A percentile compares a stretch with the other conserved stretches of the same genome.
Conservation (phyloP, 2,329 filamentous ascomycete genomes). For the Aaosphaeria arxii region DNA sequence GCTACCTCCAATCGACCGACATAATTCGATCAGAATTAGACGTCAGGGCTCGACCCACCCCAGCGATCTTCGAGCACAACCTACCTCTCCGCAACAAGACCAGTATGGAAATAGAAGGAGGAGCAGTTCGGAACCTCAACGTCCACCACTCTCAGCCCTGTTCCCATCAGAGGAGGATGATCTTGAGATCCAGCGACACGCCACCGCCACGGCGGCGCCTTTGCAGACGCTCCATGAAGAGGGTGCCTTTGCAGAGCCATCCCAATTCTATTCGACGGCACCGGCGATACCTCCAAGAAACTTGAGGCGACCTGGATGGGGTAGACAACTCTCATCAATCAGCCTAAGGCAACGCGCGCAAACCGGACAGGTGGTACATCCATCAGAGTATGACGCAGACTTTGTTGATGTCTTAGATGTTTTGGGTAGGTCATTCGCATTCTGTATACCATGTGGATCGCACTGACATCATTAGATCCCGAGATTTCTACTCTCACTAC, state of each 20-base stretch:
- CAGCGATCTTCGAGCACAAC: neutral
- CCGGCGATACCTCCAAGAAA: conserved; percentile 10
- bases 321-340: conserved; percentile 21
- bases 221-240: conserved; percentile 34
- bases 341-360: conserved; percentile 18
- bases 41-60: conserved; percentile 7
- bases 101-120: conserved; percentile 20
- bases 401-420: conserved; percentile 68
- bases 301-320: conserved; percentile 14
- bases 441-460: neutral
- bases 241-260: conserved; percentile 5
- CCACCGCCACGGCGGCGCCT: conserved; percentile 15
- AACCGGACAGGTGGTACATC: conserved; percentile 5
- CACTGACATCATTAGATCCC: conserved; percentile 56
- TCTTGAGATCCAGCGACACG: conserved; percentile 22
- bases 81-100: neutral
- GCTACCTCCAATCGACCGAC: conserved; percentile 13
- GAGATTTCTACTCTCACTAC: conserved; percentile 80
- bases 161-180: conserved; percentile 17
- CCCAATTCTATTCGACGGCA: conserved; percentile 10
- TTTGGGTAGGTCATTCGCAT: conserved; percentile 53
- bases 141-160: conserved; percentile 13
- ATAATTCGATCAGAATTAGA: conserved; percentile 27
- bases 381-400: conserved; percentile 57
- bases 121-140: conserved; percentile 32